Evolutionary conservation across 1,284 basidiomycete genomes (phyloP), one percentile per base, ranked within the genome.

Genomic region (Mycosarcoma maydis): DNA sequence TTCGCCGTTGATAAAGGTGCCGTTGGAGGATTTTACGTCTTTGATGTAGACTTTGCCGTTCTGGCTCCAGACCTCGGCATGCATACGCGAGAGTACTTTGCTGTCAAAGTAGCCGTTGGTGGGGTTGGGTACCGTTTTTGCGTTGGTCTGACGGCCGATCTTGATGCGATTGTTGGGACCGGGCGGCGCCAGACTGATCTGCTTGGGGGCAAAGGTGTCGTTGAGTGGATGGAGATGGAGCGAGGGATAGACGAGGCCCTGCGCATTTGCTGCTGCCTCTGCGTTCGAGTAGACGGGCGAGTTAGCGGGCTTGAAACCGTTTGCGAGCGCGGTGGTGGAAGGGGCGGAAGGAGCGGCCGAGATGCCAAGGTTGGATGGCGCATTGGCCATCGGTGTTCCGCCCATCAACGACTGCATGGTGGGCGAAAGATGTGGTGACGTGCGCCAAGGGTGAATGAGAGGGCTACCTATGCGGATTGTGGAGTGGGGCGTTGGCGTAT

Each of bases 51-150:
- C 94, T 44, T 76, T 75, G 53, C 88, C 88, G 51, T 84, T 86
- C 69, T 96, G 92, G 83, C 92, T 91, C 95, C 95, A 99, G 10
- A 99, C 92, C 84, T 99, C 94, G 20, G 95, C 96, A 82, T 98
- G 96, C 84, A 92, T 92, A 64, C 95, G 86, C 75, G 91, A 93
- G 66, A 99, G 87, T 1, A 98, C 95, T 83, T 99, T 98, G 48
- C 90, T 92, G 85, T 98, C 95, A 81, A 98, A 98, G 84, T 91
- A 98, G 16, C 94, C 95, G 80, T 98, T 98, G 76, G 90, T 86
- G 77, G 96, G 93, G 16, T 90, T 92, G 7, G 96, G 96, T 24
- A 92, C 88, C 0, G 94, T 97, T 86, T 97, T 97, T 65, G 90
- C 90, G 82, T 95, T 98, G 22, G 94, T 98, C 84, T 99, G 95